Evolutionary conservation across 208 protist genomes (phyloP), one percentile per base, ranked within the genome.

Genomic region (Tritrichomonas foetus): DNA sequence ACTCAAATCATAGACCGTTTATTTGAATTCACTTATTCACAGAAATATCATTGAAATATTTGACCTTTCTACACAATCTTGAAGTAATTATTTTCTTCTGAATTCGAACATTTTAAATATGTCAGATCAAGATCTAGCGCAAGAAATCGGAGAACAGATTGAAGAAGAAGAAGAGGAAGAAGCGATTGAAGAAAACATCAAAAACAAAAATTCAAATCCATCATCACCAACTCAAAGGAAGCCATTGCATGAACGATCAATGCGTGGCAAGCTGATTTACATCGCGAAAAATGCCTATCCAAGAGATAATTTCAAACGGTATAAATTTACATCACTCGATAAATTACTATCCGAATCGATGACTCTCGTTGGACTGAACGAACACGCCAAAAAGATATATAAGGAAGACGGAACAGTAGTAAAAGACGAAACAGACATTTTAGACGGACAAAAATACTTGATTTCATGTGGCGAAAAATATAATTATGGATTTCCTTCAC

Each of bases 401-500:
- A 33, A 53, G 53, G 78, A 89, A 39, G 16, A 44, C 33, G 78
- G 78, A 33, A 89, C 33, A 22, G 3, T 36, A 5, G 47, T 89
- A 9, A 89, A 44, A 27, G 9, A 3, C 30, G 20, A 33, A 33
- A 47, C 53, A 27, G n/a, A 89, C 33, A 20, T 89, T 13, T 57
- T 57, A 89, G 78, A 89, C 22, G 27, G 41, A 39, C 8, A 47
- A 53, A 25, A 39, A n/a, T 53, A 61, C 39, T 89, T 57, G 27
- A 57, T 89, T 89, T 89, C 78, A 39, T 53, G 47, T 57, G 78
- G 78, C n/a, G 78, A 89, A 16, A 89, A 57, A 39, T 89, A 30
- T 20, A 39, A 30, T 0, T 82, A 30, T n/a, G 74, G 74, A 82
- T 50, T 82, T 33, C 74, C 74, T n/a, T 50, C 41, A 11, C 74